Percentiles rank a stretch among this genome's conserved stretches.
These are phyloP conservation scores for Pueraria montana DNA, from an alignment of 306 rosid genomes.

Conservation along the genomic window DNA sequence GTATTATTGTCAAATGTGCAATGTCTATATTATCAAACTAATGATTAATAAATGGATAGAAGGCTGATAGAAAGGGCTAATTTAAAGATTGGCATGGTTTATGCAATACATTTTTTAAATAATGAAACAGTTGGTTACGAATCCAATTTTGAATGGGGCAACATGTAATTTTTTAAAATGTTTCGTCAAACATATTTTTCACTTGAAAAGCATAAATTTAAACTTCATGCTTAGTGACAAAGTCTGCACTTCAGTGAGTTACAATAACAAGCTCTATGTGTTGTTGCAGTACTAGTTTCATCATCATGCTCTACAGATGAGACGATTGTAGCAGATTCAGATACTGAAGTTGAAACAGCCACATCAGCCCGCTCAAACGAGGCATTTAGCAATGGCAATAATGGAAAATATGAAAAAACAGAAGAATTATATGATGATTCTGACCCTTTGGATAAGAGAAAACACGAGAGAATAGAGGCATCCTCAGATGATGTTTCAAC, in stretches of 20 bases:
- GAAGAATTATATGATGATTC: constrained; percentile 46
- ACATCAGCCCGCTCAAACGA: constrained; percentile 59
- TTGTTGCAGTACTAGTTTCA: constrained; percentile 79
- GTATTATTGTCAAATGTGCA: constrained; percentile 14
- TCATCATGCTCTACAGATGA: constrained; percentile 93
- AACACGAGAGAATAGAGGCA: constrained; percentile 41
- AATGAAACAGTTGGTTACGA: background rate
- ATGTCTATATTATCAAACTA: constrained; percentile 16
- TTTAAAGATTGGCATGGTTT: constrained; percentile 35
- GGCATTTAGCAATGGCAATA: constrained; percentile 42
- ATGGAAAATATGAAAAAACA: constrained; percentile 41
- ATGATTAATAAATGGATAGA: constrained; percentile 1
- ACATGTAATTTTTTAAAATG: background rate
- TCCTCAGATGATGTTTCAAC: constrained; percentile 46
- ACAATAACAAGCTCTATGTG: constrained; percentile 36
- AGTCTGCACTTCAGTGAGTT: constrained; percentile 16
- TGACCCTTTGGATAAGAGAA: constrained; percentile 25
- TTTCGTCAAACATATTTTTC: constrained; percentile 21
- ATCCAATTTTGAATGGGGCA: background rate
- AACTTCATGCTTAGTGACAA: constrained; percentile 13
- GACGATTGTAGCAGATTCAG: constrained; percentile 91
- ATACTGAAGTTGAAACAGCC: constrained; percentile 77
- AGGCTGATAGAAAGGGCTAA: constrained; percentile 15
- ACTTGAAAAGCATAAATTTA: constrained; percentile 1
- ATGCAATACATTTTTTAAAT: constrained; percentile 33